Percentiles rank a stretch among this genome's conserved stretches.
These are phyloP conservation scores for Mucor velutinosus DNA, from an alignment of 371 early-diverging fungal genomes.

Conservation along the genomic window DNA sequence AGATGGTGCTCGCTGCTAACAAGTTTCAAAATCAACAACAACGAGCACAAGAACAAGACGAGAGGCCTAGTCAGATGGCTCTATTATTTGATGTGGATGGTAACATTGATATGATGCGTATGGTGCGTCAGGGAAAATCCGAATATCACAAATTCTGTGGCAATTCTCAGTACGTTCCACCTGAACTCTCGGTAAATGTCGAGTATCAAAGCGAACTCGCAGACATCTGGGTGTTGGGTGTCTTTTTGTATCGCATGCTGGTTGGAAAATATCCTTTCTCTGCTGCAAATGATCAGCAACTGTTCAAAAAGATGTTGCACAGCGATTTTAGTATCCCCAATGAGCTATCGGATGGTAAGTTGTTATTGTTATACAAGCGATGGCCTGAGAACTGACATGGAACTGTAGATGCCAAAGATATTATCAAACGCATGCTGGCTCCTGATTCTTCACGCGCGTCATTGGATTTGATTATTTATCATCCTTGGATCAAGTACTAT, in stretches of 20 bases:
- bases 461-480: constrained; percentile 43
- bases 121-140: constrained; percentile 24
- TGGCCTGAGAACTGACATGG: background rate
- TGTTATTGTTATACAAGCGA: background rate
- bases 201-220: constrained; percentile 30
- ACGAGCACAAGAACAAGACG: background rate
- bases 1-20: constrained; percentile 38
- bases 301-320: constrained; percentile 45
- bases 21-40: constrained; percentile 24
- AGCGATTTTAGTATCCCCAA: constrained; percentile 40
- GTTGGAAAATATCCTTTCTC: constrained; percentile 42
- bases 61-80: constrained; percentile 28
- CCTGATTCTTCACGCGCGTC: constrained; percentile 42
- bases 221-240: constrained; percentile 50
- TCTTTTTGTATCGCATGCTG: constrained; percentile 43
- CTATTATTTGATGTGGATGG: constrained; percentile 34
- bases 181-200: constrained; percentile 29
- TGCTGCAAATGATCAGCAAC: constrained; percentile 37
- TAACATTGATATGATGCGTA: constrained; percentile 31
- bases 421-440: constrained; percentile 43
- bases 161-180: constrained; percentile 42
- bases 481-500: constrained; percentile 42
- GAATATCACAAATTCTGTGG: constrained; percentile 40
- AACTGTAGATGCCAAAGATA: constrained; percentile 42
- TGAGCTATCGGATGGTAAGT: constrained; percentile 40